phyloP scores from a whole-genome alignment of 345 rosid species.

The Noccaea bulbosa region DNA sequence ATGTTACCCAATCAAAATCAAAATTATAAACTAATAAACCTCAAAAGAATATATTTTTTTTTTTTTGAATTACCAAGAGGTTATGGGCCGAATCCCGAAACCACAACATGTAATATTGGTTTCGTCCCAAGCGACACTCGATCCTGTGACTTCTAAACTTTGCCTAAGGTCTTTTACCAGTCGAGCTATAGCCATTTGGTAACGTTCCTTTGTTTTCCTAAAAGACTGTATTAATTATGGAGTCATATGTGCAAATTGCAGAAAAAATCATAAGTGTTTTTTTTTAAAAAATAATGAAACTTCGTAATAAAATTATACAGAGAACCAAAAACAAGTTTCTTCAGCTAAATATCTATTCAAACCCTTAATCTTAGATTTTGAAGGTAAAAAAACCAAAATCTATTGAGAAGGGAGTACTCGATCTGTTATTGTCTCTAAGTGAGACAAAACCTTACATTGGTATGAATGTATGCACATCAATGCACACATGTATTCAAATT shows the following conservation, averaged over 20 bases:
- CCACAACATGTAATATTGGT: too few species aligned
- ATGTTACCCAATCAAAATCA: slow-evolving; percentile 10
- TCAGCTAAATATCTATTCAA: neutral
- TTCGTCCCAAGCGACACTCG: too few species aligned
- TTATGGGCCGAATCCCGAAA: too few species aligned
- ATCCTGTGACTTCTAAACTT: too few species aligned
- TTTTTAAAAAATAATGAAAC: slow-evolving; percentile 20
- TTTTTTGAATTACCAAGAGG: too few species aligned
- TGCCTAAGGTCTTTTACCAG: too few species aligned
- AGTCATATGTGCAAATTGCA: slow-evolving; percentile 36
- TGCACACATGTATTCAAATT: slow-evolving; percentile 33
- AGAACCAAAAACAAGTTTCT: slow-evolving; percentile 1
- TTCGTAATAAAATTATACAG: neutral
- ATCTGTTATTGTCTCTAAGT: slow-evolving; percentile 39
- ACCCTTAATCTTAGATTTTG: neutral
- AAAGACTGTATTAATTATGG: slow-evolving; percentile 35
- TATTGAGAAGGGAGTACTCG: slow-evolving; percentile 21
- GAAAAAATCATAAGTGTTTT: too few species aligned
- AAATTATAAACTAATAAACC: too few species aligned
- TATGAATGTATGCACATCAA: slow-evolving; percentile 26
- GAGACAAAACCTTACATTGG: slow-evolving; percentile 42
- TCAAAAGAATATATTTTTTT: too few species aligned
- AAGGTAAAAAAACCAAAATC: slow-evolving; percentile 21
- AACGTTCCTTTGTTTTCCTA: slow-evolving; percentile 10
- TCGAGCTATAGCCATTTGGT: too few species aligned